Percentiles rank a stretch among this genome's conserved stretches.
Conservation (phyloP, 2,329 filamentous ascomycete species). For the Penicillium sp. region DNA sequence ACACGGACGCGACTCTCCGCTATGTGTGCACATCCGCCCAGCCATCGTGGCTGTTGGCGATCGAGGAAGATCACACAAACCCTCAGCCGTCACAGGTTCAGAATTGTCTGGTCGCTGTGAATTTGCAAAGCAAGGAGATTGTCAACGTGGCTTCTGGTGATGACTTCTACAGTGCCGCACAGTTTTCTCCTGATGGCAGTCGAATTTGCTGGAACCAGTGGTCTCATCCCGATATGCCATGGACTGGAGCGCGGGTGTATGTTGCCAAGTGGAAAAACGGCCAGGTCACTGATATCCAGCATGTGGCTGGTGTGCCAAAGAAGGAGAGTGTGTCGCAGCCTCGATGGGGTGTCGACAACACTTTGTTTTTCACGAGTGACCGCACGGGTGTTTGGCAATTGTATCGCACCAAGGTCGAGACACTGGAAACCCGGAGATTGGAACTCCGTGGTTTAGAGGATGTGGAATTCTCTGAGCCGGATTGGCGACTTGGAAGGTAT, state of each 20-base stretch:
- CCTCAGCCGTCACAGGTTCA: slow-evolving; percentile 25
- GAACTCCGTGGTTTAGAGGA: slow-evolving; percentile 42
- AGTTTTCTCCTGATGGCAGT: slow-evolving; percentile 49
- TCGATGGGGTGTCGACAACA: slow-evolving; percentile 51
- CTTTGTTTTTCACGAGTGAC: slow-evolving; percentile 52
- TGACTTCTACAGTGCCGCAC: slow-evolving; percentile 55
- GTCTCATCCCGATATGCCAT: slow-evolving; percentile 55
- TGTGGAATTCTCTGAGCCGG: slow-evolving; percentile 30
- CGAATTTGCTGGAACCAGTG: slow-evolving; percentile 54
- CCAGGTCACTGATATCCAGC: slow-evolving; percentile 19
- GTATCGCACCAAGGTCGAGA: slow-evolving; percentile 34
- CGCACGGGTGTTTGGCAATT: slow-evolving; percentile 49
- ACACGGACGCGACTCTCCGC: slow-evolving; percentile 9
- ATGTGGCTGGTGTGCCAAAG: slow-evolving; percentile 41
- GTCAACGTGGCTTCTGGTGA: slow-evolving; percentile 44
- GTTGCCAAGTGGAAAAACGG: slow-evolving; percentile 45
- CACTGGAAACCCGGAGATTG: slow-evolving; percentile 31
- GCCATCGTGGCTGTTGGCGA: slow-evolving; percentile 48
- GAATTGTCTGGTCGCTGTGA: slow-evolving; percentile 29
- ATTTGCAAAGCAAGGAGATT: slow-evolving; percentile 29
- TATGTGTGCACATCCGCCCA: slow-evolving; percentile 37
- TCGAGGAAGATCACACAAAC: slow-evolving; percentile 52
- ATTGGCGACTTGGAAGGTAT: slow-evolving; percentile 29
- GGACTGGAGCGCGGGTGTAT: slow-evolving; percentile 48
- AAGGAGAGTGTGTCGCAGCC: slow-evolving; percentile 50